These are phyloP conservation scores for Mycena galericulata DNA, from an alignment of 768 basidiomycete species.

Conservation along the genomic window DNA sequence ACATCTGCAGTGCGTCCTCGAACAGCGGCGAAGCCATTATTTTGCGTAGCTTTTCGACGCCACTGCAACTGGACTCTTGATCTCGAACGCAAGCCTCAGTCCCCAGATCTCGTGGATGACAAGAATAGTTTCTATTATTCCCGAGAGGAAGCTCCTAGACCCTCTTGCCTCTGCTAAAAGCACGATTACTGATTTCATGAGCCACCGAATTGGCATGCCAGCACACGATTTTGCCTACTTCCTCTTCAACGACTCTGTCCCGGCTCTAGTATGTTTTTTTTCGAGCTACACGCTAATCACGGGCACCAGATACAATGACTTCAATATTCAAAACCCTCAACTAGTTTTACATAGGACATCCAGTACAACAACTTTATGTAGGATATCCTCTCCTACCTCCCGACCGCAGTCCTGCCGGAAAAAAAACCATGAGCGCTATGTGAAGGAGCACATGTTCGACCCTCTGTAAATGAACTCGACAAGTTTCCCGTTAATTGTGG, in stretches of 20 bases:
- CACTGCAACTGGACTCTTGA: constrained; percentile 39
- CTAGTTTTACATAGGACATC: neutral
- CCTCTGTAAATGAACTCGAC: neutral
- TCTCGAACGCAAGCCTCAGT: constrained; percentile 37
- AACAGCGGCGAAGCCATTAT: no score
- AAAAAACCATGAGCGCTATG: neutral
- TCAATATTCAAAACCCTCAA: neutral
- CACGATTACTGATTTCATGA: constrained; percentile 42
- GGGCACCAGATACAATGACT: neutral
- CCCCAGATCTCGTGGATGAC: constrained; percentile 37
- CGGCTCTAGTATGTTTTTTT: neutral
- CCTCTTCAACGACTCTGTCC: neutral
- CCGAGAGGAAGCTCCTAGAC: constrained; percentile 39
- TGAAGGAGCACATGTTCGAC: neutral
- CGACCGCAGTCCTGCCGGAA: neutral
- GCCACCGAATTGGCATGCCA: constrained; percentile 42
- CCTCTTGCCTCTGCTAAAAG: constrained; percentile 32
- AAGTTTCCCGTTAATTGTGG: neutral
- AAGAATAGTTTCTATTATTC: constrained; percentile 37
- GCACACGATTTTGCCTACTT: constrained; percentile 31
- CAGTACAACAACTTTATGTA: constrained; percentile 7
- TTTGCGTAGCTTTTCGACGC: constrained; percentile 35
- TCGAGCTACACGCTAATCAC: neutral
- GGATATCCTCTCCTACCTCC: neutral
- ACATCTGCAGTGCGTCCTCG: neutral